Percentiles rank a stretch among this genome's conserved stretches.
phyloP scores from a whole-genome alignment of 2,329 filamentous ascomycete genomes.

The Bipolaris cookei region DNA sequence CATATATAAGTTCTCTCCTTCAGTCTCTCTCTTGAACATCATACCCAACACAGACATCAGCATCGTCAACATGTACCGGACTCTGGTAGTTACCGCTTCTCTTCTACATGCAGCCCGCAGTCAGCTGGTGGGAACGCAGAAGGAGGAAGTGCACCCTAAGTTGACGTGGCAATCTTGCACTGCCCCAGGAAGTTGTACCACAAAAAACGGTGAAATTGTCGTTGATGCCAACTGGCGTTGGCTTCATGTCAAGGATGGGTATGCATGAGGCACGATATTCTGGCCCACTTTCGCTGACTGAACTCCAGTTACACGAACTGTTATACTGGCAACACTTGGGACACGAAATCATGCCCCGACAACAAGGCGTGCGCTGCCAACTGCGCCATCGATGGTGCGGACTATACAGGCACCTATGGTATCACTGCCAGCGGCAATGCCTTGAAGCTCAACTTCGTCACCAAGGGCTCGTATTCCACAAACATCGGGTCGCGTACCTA shows the following conservation, averaged over 20 bases:
- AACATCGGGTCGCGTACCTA: slow-evolving; percentile 50
- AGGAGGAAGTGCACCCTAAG: slow-evolving; percentile 49
- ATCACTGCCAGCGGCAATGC: slow-evolving; percentile 59
- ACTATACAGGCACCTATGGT: slow-evolving; percentile 51
- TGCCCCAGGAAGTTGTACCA: slow-evolving; percentile 45
- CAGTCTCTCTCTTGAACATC: neutral
- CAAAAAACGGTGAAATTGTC: slow-evolving; percentile 44
- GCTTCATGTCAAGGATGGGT: slow-evolving; percentile 51
- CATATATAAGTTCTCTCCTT: neutral
- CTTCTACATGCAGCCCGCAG: slow-evolving; percentile 54
- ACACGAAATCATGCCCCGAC: slow-evolving; percentile 46
- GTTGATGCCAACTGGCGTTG: slow-evolving; percentile 58
- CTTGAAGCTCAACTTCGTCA: slow-evolving; percentile 64
- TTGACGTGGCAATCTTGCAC: slow-evolving; percentile 49
- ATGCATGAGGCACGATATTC: neutral
- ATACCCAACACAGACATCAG: neutral
- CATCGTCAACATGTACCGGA: slow-evolving; percentile 33
- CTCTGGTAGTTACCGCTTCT: slow-evolving; percentile 52
- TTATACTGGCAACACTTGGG: slow-evolving; percentile 53
- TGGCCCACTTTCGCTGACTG: neutral
- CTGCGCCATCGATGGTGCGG: slow-evolving; percentile 50
- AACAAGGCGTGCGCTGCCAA: slow-evolving; percentile 42
- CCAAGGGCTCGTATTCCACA: slow-evolving; percentile 52
- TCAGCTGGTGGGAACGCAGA: slow-evolving; percentile 52
- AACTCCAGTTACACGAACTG: slow-evolving; percentile 44